Evolutionary conservation across 768 basidiomycete genomes (phyloP), one percentile per base, ranked within the genome.

Genomic region (Neoboletus brunneissimus): DNA sequence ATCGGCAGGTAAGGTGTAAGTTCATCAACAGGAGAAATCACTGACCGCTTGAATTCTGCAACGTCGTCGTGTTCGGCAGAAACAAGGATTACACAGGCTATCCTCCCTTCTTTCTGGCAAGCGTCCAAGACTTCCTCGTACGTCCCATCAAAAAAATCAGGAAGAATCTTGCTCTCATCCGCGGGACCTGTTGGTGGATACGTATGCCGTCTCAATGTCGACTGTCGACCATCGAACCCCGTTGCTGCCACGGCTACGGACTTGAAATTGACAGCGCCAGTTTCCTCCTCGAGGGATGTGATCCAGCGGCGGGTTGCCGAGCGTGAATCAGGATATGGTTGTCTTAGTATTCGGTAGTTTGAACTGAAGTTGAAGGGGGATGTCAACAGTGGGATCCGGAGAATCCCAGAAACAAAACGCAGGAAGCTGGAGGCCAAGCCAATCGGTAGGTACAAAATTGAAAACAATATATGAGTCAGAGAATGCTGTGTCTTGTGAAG

Each of bases 51-150:
- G 76, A 98, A 98, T 59, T 86, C 87, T 2, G 84, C 75, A 23
- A 88, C 89, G 60, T 94, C 87, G 67, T 98, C 94, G 63, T 99
- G 94, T 67, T 97, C 94, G 37, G 86, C 85, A 63, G 89, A 93
- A 55, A 92, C 86, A 31, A 98, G 76, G 4, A 98, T 72, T 3
- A 94, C 81, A 64, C 93, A 91, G 0, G 87, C 87, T 50, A 97
- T 79, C 68, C 82, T 83, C 22, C 78, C 74, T 43, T 95, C 89
- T 48, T 77, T 81, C 67, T 92, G 83, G 57, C 91, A 89, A 38
- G 71, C 66, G 51, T 82, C 78, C 58, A 96, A 72, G 40, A 87
- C 88, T 5, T 87, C 81, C 58, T 98, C 93, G 68, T 98, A 98
- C 18, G 82, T 80, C 2, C 89, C 89, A 4, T 86, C 70, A 48